Percentiles rank a stretch among this genome's conserved stretches.
Conservation (phyloP, 441 rosid genomes). For the Melastoma candidum region DNA sequence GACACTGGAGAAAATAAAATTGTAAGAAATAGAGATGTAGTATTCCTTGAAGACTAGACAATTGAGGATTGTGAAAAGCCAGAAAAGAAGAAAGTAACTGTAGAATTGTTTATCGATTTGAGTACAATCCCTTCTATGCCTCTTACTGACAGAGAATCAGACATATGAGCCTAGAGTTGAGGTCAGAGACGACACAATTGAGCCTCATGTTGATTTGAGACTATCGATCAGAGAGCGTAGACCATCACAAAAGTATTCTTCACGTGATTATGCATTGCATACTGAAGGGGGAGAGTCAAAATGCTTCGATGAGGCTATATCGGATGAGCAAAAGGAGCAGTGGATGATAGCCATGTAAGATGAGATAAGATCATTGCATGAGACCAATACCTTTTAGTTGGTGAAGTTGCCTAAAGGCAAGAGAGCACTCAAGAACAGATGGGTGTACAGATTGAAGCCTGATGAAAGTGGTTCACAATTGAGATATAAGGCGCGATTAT, state of each 20-base stretch:
- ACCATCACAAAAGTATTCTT: background rate
- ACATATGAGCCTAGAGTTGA: too few relatives aligned
- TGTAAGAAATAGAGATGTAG: too few relatives aligned
- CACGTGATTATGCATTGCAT: background rate
- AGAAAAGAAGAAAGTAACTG: too few relatives aligned
- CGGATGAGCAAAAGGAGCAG: too few relatives aligned
- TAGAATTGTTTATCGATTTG: too few relatives aligned
- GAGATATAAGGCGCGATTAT: background rate
- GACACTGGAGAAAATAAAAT: background rate
- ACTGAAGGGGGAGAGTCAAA: too few relatives aligned
- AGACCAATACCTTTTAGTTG: background rate
- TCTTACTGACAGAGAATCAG: too few relatives aligned
- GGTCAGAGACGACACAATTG: too few relatives aligned
- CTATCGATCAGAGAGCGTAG: background rate
- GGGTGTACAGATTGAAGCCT: background rate
- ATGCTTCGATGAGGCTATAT: too few relatives aligned
- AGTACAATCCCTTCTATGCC: too few relatives aligned
- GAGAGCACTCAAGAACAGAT: background rate
- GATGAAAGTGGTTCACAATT: background rate
- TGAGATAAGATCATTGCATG: background rate
- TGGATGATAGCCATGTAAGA: background rate
- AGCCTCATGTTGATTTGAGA: background rate
- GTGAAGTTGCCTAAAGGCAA: conserved; percentile 1
- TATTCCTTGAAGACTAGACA: too few relatives aligned
- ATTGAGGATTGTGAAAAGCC: too few relatives aligned